Evolutionary conservation across 331 rosid genomes (phyloP).

Genomic region (Quercus phellos): DNA sequence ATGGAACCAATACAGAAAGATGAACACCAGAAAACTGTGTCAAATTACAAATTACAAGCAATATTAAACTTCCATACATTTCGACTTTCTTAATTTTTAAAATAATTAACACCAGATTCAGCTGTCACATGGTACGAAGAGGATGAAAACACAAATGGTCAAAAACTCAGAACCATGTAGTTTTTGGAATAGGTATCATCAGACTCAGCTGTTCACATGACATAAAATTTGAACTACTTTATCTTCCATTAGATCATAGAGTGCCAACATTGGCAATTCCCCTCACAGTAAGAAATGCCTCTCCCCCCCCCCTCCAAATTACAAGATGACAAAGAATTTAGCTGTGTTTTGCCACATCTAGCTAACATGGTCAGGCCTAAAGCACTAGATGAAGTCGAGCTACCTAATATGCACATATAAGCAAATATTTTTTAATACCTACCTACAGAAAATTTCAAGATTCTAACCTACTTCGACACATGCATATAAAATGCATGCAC

Average conservation of each 20-base stretch:
- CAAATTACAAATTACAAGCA: background rate
- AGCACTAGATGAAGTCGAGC: too few relatives aligned
- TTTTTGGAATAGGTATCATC: background rate
- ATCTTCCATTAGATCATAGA: background rate
- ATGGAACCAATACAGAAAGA: constrained; percentile 66
- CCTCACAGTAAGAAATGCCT: background rate
- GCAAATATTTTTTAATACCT: background rate
- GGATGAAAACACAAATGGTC: background rate
- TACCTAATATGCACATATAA: background rate
- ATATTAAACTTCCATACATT: background rate
- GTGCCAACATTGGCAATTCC: background rate
- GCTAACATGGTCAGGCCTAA: background rate
- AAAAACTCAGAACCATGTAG: background rate
- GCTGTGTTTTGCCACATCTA: background rate
- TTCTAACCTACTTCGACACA: background rate
- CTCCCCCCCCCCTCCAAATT: background rate
- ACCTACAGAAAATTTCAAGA: background rate
- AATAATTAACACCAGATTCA: background rate
- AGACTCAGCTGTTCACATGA: background rate
- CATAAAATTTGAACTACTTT: background rate
- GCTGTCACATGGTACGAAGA: background rate
- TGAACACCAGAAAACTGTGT: constrained; percentile 67
- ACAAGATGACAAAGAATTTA: background rate
- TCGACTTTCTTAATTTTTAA: background rate
- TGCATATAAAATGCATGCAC: background rate